phyloP scores from a whole-genome alignment of 257 asterid species.

The Penstemon davidsonii region DNA sequence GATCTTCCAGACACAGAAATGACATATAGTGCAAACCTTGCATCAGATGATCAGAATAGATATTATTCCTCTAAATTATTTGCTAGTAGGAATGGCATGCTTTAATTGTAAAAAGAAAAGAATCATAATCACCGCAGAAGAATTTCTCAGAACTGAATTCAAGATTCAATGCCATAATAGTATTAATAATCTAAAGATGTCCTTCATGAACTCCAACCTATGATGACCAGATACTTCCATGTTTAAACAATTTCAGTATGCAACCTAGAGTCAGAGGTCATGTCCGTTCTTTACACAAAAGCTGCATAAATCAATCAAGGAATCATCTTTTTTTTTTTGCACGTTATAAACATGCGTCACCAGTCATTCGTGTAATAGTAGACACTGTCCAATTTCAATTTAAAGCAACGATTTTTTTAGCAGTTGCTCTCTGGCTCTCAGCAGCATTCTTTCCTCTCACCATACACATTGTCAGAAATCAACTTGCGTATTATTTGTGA shows the following conservation, averaged over 20 bases:
- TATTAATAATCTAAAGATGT: constrained; percentile 5
- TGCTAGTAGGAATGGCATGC: constrained; percentile 15
- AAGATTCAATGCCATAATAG: not conserved
- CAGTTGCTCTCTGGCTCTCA: not conserved
- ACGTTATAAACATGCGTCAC: too few relatives aligned
- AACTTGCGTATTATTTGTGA: not conserved
- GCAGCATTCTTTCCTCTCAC: constrained; percentile 6
- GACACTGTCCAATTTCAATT: not conserved
- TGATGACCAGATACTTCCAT: not conserved
- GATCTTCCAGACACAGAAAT: constrained; percentile 9
- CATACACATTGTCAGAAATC: not conserved
- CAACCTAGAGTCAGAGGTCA: not conserved
- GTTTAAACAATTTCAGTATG: constrained; percentile 6
- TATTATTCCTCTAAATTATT: not conserved
- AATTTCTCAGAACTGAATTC: not conserved
- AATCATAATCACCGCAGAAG: not conserved
- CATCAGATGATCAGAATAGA: not conserved
- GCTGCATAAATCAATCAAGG: constrained; percentile 17
- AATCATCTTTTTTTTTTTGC: not conserved
- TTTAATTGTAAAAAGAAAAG: not conserved
- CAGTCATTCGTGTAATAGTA: not conserved
- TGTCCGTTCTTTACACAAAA: constrained; percentile 1
- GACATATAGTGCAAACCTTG: constrained; percentile 19
- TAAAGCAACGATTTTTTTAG: constrained; percentile 15
- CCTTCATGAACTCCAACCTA: constrained; percentile 5